These are phyloP conservation scores for Candida coquimbonensis DNA, from an alignment of 805 yeast species.

Conservation along the genomic window DNA sequence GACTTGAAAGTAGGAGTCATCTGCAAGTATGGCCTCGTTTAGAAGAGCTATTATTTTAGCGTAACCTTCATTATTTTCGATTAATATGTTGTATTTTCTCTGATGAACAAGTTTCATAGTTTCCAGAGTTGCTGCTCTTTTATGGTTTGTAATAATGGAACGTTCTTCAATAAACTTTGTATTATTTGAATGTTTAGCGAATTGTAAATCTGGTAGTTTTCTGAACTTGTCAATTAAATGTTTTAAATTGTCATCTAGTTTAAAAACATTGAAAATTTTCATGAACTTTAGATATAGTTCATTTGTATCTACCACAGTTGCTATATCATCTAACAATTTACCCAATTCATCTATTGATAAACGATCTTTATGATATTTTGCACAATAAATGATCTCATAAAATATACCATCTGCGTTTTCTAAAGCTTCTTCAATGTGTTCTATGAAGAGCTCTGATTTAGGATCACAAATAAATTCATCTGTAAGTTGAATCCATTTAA, in stretches of 20 bases:
- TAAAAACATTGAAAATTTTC: conserved; percentile 24
- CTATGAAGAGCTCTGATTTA: background rate
- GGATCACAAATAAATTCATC: conserved; percentile 1
- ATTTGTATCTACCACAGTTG: conserved; percentile 2
- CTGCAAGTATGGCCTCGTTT: conserved; percentile 32
- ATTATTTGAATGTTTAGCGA: conserved; percentile 12
- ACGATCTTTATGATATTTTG: conserved; percentile 14
- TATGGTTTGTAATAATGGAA: conserved; percentile 4
- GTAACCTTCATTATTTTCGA: conserved; percentile 77
- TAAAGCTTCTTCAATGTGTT: conserved; percentile 1
- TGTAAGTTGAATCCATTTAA: conserved; percentile 8
- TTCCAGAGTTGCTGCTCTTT: background rate
- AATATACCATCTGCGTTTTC: conserved; percentile 10
- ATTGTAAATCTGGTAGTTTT: conserved; percentile 15
- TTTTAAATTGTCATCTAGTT: conserved; percentile 17
- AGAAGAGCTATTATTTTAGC: conserved; percentile 52
- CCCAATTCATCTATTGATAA: conserved; percentile 4
- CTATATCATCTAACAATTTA: conserved; percentile 15
- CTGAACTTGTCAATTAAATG: conserved; percentile 22
- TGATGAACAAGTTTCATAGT: conserved; percentile 22
- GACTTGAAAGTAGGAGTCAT: conserved; percentile 35
- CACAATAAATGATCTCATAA: conserved; percentile 18
- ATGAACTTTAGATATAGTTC: conserved; percentile 23
- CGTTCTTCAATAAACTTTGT: conserved; percentile 34
- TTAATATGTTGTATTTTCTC: conserved; percentile 56